Evolutionary conservation across 2,329 filamentous ascomycete species (phyloP), one percentile per base, ranked within the genome.

Genomic region (Penicillium sp.): DNA sequence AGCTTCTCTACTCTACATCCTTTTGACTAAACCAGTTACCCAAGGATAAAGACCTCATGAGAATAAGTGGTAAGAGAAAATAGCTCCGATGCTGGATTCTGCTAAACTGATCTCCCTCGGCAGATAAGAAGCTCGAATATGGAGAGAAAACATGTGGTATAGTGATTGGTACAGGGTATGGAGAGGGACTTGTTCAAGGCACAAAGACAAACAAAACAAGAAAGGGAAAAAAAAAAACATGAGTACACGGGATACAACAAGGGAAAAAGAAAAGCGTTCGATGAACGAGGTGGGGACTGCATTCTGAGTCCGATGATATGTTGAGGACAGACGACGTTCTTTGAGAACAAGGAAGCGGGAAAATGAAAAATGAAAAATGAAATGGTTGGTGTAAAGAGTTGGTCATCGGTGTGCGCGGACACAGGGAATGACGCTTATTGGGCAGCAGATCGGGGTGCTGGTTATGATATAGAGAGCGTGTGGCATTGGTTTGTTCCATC

Each of bases 81-180:
- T 19, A 48, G 14, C 29, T 44, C 39, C 27, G 39, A 47, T 13
- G 41, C 13, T 48, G 42, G 29, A 42, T 51, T 58, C 53, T 57
- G 56, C 56, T 55, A 53, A 50, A 42, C 47, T 51, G 47, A 41
- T 46, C 30, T 46, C 29, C 19, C 19, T 50, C 50, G 40, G 49
- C 47, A 51, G 19, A 43, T 26, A 47, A 50, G 47, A 54, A 49
- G 51, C 40, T 35, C 38, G 44, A 55, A 52, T 43, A 50, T 53
- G 58, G 42, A 56, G 51, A 56, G 47, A 45, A 51, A 49, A 54
- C 51, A 61, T 56, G 54, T 61, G 62, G 62, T 63, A 63, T 64
- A 61, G 55, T 61, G 62, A 58, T 64, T 63, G 59, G 49, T 64
- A 64, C 62, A 64, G 62, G 61, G 62, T 64, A 64, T 64, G 61